Evolutionary conservation across 2,329 filamentous ascomycete species (phyloP).

Genomic region (Penicillium sp.): DNA sequence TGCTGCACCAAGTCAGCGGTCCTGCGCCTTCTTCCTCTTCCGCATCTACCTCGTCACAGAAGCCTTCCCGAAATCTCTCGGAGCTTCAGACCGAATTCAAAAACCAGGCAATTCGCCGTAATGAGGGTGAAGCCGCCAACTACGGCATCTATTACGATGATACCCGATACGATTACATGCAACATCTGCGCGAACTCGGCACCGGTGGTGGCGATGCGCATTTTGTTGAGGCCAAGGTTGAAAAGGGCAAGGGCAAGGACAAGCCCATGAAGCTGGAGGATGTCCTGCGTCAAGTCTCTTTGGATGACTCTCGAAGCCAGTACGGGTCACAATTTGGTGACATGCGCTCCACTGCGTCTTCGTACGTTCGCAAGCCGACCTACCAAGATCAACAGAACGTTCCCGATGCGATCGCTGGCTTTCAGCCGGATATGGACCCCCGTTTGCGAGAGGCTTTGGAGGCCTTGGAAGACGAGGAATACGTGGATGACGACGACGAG

Average conservation of each 20-base stretch:
- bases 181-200: constrained; percentile 88
- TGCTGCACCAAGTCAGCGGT: constrained; percentile 65
- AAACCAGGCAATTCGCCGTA: constrained; percentile 62
- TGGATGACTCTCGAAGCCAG: constrained; percentile 38
- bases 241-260: constrained; percentile 63
- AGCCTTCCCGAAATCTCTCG: constrained; percentile 54
- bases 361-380: constrained; percentile 67
- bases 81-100: constrained; percentile 74
- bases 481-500: constrained; percentile 77
- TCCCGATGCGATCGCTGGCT: constrained; percentile 84
- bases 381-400: constrained; percentile 93
- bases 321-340: constrained; percentile 41
- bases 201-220: constrained; percentile 63
- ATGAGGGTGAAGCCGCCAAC: constrained; percentile 93
- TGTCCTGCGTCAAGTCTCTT: constrained; percentile 58
- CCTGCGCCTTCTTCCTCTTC: constrained; percentile 23
- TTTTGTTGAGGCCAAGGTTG: constrained; percentile 65
- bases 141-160: constrained; percentile 95
- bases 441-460: constrained; percentile 83
- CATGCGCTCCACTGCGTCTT: constrained; percentile 51
- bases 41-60: constrained; percentile 32
- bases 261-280: constrained; percentile 77
- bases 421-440: constrained; percentile 97
- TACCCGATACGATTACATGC: constrained; percentile 97
- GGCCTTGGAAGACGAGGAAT: constrained; percentile 91